Conservation (phyloP, 345 rosid genomes). For the Schrenkiella parvula region DNA sequence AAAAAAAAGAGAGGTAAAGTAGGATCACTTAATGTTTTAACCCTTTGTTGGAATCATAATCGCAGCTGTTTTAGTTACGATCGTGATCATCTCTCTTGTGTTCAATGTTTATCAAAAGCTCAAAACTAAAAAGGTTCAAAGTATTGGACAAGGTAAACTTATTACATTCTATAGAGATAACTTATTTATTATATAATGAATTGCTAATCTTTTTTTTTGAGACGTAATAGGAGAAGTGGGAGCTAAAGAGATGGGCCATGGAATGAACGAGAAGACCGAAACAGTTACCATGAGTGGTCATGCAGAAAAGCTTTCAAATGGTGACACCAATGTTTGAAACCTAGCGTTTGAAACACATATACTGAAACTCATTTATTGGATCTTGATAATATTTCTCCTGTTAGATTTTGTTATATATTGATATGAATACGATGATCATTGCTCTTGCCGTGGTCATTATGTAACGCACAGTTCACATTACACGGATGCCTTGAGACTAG, state of each 20-base stretch:
- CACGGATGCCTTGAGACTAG: too few relatives aligned
- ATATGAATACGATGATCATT: neutral
- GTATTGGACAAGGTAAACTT: too few relatives aligned
- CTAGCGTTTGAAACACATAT: too few relatives aligned
- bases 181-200: neutral
- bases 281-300: neutral
- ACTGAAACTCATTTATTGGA: neutral
- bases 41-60: neutral
- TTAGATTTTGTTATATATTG: neutral
- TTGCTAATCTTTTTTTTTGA: too few relatives aligned
- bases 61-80: neutral
- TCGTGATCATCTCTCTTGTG: too few relatives aligned
- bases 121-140: too few relatives aligned
- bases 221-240: slow-evolving; percentile 12
- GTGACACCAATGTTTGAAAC: slow-evolving; percentile 7
- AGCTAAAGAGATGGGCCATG: neutral
- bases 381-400: neutral
- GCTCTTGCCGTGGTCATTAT: neutral
- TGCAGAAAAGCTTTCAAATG: neutral
- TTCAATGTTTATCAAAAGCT: neutral
- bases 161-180: neutral
- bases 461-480: too few relatives aligned
- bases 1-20: neutral
- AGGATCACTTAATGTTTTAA: neutral
- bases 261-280: neutral